Evolutionary conservation across 2,329 filamentous ascomycete genomes (phyloP).

Genomic region (Aphanoascus verrucosus): DNA sequence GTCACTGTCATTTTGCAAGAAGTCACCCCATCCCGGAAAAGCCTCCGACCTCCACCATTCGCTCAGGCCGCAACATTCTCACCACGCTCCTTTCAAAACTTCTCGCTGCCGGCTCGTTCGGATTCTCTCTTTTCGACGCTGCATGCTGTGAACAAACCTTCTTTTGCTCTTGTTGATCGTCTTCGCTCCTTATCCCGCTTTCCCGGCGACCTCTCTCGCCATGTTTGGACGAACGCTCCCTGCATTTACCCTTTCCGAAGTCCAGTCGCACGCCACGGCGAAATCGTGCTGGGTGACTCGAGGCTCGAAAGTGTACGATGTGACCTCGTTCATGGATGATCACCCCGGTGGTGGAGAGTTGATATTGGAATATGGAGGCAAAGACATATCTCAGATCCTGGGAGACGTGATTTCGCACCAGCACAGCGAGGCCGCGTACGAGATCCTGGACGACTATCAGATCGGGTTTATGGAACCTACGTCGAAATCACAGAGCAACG

Average conservation of each 20-base stretch:
- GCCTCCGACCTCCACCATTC: background rate
- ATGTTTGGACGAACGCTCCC: slow-evolving; percentile 79
- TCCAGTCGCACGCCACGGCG: slow-evolving; percentile 65
- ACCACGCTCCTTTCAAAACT: background rate
- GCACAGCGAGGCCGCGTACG: slow-evolving; percentile 90
- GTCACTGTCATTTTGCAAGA: background rate
- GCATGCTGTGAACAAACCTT: slow-evolving; percentile 5
- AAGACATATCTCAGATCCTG: slow-evolving; percentile 73
- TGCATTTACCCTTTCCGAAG: slow-evolving; percentile 68
- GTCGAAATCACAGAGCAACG: slow-evolving; percentile 35
- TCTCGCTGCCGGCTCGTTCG: slow-evolving; percentile 6
- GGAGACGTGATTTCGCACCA: slow-evolving; percentile 71
- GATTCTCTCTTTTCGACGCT: slow-evolving; percentile 1
- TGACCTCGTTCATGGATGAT: slow-evolving; percentile 79
- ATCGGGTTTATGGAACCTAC: slow-evolving; percentile 66
- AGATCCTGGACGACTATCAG: slow-evolving; percentile 77
- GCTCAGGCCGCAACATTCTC: background rate
- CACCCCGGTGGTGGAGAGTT: slow-evolving; percentile 86
- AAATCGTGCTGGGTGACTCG: slow-evolving; percentile 90
- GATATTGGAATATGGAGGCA: slow-evolving; percentile 79
- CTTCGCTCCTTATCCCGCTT: background rate
- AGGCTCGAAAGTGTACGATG: slow-evolving; percentile 83
- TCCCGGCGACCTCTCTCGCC: background rate
- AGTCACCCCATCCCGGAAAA: slow-evolving; percentile 6
- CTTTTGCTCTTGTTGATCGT: background rate